These are phyloP conservation scores for Calophaca sinica DNA, from an alignment of 306 rosid genomes.

Conservation along the genomic window DNA sequence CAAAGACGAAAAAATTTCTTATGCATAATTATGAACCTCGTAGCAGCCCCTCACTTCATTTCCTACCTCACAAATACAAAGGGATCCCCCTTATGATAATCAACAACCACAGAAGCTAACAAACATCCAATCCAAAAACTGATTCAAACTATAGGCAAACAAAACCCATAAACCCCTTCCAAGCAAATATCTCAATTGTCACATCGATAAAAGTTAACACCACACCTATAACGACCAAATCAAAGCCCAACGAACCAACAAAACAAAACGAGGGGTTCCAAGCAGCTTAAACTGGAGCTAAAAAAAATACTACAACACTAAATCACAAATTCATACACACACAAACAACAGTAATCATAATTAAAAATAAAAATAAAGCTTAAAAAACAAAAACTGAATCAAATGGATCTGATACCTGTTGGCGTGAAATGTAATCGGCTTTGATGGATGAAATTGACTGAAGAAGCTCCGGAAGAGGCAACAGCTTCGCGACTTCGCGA, in stretches of 20 bases:
- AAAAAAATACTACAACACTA: background rate
- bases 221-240: background rate
- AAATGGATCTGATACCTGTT: constrained; percentile 66
- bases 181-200: background rate
- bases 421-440: constrained; percentile 97
- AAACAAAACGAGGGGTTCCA: constrained; percentile 10
- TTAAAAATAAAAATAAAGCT: background rate
- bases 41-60: background rate
- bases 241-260: background rate
- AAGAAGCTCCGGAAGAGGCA: constrained; percentile 92
- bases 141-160: background rate
- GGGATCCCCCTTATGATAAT: background rate
- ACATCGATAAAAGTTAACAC: background rate
- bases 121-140: background rate
- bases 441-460: constrained; percentile 91
- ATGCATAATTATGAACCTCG: background rate
- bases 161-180: background rate
- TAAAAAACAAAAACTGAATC: constrained; percentile 2
- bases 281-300: constrained; percentile 25
- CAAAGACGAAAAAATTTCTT: background rate
- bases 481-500: constrained; percentile 92
- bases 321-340: constrained; percentile 30
- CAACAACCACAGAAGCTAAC: background rate
- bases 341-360: background rate
- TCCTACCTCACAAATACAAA: background rate